A percentile compares a stretch with the other conserved stretches of the same genome.
Conservation (phyloP, 2,329 filamentous ascomycete species). For the Ceratocystis ficicola region DNA sequence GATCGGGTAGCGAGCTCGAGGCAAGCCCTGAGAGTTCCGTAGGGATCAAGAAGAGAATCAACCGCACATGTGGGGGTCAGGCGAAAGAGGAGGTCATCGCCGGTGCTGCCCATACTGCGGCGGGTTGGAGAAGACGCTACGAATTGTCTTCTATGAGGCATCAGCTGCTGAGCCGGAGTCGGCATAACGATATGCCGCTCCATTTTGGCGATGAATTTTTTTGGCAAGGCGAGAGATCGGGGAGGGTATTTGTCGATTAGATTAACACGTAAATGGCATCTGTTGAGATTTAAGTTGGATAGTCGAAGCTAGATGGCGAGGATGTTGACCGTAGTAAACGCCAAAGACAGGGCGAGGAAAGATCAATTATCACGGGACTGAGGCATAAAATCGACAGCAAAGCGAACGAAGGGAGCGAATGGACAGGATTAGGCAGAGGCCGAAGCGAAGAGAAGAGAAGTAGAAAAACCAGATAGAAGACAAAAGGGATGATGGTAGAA, state of each 20-base stretch:
- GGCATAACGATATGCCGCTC: conserved; percentile 26
- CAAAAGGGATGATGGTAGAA: conserved; percentile 2
- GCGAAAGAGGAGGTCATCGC: conserved; percentile 49
- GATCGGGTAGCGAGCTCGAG: conserved; percentile 50
- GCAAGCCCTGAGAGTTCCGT: conserved; percentile 43
- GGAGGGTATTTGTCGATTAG: neutral
- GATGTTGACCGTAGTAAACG: no score
- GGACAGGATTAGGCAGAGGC: neutral
- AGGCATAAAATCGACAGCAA: neutral
- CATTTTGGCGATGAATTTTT: conserved; percentile 4
- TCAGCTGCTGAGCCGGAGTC: conserved; percentile 30
- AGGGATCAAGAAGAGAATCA: conserved; percentile 45
- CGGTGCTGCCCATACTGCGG: conserved; percentile 26
- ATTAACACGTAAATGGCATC: neutral
- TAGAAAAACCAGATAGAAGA: neutral
- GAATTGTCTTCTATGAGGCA: conserved; percentile 31
- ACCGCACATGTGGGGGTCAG: conserved; percentile 50
- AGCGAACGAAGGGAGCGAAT: neutral
- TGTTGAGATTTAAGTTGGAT: neutral
- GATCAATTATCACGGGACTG: neutral
- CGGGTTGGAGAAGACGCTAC: conserved; percentile 37
- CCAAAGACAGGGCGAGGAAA: neutral
- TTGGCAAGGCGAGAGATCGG: neutral
- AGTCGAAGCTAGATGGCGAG: neutral
- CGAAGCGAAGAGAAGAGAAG: conserved; percentile 5